Conservation (phyloP, 2,329 filamentous ascomycete genomes). For the Mariannaea elegans region DNA sequence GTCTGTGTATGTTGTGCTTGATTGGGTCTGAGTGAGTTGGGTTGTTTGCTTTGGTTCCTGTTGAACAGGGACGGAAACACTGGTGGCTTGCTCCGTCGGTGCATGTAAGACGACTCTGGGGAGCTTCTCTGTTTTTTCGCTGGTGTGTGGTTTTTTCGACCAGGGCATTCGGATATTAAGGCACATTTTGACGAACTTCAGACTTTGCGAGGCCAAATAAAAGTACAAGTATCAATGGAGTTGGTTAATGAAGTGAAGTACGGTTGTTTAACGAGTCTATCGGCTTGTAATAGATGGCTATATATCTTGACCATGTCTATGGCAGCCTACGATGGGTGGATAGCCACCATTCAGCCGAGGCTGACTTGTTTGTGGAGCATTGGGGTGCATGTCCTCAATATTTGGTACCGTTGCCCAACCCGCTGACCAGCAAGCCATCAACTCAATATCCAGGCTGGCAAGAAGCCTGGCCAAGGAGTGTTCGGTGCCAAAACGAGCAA, state of each 20-base stretch:
- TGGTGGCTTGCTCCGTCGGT: neutral
- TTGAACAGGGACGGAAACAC: neutral
- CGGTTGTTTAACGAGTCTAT: neutral
- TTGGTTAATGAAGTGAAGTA: neutral
- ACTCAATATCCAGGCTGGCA: neutral
- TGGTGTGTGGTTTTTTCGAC: neutral
- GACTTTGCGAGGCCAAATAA: neutral
- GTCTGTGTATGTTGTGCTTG: no score
- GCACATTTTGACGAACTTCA: neutral
- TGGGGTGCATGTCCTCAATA: neutral
- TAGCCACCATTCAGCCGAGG: neutral
- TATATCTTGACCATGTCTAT: neutral
- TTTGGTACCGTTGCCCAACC: no score
- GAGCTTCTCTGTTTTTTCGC: neutral
- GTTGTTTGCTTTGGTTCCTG: neutral
- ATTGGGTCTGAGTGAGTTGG: no score
- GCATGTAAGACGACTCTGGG: neutral
- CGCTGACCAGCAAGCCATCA: no score
- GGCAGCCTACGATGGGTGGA: neutral
- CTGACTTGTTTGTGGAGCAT: neutral
- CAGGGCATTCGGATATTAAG: neutral
- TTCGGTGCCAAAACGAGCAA: neutral
- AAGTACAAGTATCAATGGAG: neutral
- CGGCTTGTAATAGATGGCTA: neutral
- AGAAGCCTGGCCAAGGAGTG: neutral